phyloP scores from a whole-genome alignment of 192 early-diverging fungal species.

The Entophlyctis helioformis region DNA sequence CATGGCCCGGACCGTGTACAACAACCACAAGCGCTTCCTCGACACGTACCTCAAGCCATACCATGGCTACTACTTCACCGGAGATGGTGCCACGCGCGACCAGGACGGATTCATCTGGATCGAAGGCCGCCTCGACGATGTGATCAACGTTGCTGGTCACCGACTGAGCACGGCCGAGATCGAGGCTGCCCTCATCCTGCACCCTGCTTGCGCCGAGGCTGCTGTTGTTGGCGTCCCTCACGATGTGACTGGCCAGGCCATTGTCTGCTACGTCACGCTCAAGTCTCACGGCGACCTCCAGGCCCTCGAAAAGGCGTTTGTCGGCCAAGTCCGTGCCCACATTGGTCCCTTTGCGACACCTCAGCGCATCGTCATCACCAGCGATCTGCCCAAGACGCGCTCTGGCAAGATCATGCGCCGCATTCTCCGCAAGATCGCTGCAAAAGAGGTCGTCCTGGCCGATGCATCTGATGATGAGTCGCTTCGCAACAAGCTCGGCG shows the following conservation, averaged over 20 bases:
- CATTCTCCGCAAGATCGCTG: constrained; percentile 87
- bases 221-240: constrained; percentile 81
- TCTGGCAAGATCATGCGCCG: constrained; percentile 95
- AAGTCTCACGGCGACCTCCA: constrained; percentile 41
- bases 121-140: constrained; percentile 83
- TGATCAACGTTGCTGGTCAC: constrained; percentile 94
- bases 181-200: constrained; percentile 76
- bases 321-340: constrained; percentile 66
- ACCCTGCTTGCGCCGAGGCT: constrained; percentile 73
- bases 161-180: constrained; percentile 89
- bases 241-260: constrained; percentile 83
- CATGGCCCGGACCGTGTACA: constrained; percentile 82
- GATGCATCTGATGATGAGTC: constrained; percentile 23
- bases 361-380: constrained; percentile 71
- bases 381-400: constrained; percentile 92
- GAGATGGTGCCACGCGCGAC: constrained; percentile 86
- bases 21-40: constrained; percentile 82
- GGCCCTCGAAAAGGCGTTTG: constrained; percentile 48
- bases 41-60: constrained; percentile 90
- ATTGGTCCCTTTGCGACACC: constrained; percentile 93
- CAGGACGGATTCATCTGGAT: constrained; percentile 95
- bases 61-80: constrained; percentile 91
- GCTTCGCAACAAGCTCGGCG: constrained; percentile 64
- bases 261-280: constrained; percentile 74
- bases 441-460: constrained; percentile 45